A percentile compares a stretch with the other conserved stretches of the same genome.
These are phyloP conservation scores for Candida patagonica DNA, from an alignment of 805 yeast genomes.

Conservation along the genomic window DNA sequence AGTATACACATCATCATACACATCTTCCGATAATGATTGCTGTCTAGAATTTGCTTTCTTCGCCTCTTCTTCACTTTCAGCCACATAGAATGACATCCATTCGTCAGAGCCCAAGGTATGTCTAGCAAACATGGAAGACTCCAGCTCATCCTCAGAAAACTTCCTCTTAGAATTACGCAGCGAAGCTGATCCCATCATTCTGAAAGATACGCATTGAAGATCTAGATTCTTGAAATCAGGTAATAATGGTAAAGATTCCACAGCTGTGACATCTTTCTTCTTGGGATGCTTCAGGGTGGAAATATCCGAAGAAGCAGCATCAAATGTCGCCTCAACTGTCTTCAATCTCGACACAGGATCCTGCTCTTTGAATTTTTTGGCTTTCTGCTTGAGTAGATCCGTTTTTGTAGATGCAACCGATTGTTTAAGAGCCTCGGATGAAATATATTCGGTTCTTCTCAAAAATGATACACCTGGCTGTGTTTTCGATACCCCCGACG, in stretches of 20 bases:
- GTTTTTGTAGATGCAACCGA: conserved; percentile 18
- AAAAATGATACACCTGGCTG: conserved; percentile 56
- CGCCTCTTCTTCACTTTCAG: conserved; percentile 32
- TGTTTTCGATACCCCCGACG: conserved; percentile 21
- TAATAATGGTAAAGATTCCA: conserved; percentile 64
- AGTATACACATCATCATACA: conserved; percentile 36
- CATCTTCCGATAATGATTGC: conserved; percentile 35
- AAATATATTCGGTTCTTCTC: conserved; percentile 89
- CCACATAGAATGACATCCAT: conserved; percentile 65
- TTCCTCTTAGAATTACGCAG: conserved; percentile 20
- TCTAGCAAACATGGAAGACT: conserved; percentile 57
- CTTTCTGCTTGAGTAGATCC: conserved; percentile 1
- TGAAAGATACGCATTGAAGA: conserved; percentile 39
- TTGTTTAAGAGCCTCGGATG: conserved; percentile 43
- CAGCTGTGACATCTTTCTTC: conserved; percentile 64
- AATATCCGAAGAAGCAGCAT: conserved; percentile 39
- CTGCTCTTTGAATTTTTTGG: conserved; percentile 6
- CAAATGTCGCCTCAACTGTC: conserved; percentile 74
- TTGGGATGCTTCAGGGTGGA: conserved; percentile 62
- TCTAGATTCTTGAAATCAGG: conserved; percentile 94
- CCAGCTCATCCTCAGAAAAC: conserved; percentile 21
- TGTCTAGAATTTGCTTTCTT: conserved; percentile 33
- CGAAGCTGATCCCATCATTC: conserved; percentile 39
- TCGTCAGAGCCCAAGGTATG: conserved; percentile 60
- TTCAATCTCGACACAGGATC: conserved; percentile 50